Base-by-base conservation (phyloP, 1,284 basidiomycete genomes). In the Mycena citricolor region DNA sequence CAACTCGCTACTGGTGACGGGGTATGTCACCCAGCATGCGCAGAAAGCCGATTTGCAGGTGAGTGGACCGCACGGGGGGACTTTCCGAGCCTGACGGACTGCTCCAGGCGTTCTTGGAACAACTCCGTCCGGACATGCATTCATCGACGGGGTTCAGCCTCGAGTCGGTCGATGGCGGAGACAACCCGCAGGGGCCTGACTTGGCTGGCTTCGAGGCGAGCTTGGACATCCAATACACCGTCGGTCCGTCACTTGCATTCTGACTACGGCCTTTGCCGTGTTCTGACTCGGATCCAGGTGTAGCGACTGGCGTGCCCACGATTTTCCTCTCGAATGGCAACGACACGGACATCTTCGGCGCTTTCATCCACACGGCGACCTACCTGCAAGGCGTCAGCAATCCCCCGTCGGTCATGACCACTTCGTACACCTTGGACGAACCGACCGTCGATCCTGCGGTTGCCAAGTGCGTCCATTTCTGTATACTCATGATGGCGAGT, bases 1-100 rank as follows among this genome's bases (percentile, higher is more conserved):
- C 32, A 83, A 81, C 57, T 69, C 60, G 17, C 67, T 85, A 30
- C 81, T 79, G 37, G 70, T 83, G 40, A 74, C 76, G 14, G 79
- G 79, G 3, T 75, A 71, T 49, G 55, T 69, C 5, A 64, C 66
- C 31, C 53, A 72, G 50, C 72, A 65, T 51, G 71, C 71, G 8
- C 77, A 69, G 58, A 61, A 60, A 32, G 61, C 62, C 4, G 74
- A 77, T 56, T 61, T 76, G 13, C 57, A 64, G 62, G 47, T 44
- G n/a, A 8, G 42, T 39, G 29, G 22, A 31, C 14, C 38, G 21
- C 16, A 4, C 12, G 20, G 17, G n/a, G 25, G 13, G 11, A 21
- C n/a, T 29, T 19, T 16, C 26, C 32, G 7, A 16, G 10, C 10
- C 12, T 29, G 14, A n/a, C n/a, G n/a, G 10, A 10, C n/a, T 29